These are phyloP conservation scores for Chlamydomonas schloesseri DNA, from an alignment of 139 green algal genomes.

Conservation along the genomic window DNA sequence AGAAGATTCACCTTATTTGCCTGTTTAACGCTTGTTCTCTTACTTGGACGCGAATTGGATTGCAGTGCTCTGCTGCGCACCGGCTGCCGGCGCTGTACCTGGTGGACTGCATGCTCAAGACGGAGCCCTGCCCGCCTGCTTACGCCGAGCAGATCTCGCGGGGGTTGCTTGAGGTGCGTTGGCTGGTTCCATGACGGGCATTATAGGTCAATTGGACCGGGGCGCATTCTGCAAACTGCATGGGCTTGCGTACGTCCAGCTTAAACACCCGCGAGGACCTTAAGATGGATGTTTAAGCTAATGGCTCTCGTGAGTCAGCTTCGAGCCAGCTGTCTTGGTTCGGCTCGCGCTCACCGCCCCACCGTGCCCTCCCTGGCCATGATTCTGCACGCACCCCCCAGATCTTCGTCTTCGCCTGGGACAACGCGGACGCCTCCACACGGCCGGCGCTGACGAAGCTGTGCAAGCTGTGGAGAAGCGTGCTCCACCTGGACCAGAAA, in stretches of 20 bases:
- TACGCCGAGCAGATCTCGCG: slow-evolving; percentile 16
- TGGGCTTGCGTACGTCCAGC: too few relatives aligned
- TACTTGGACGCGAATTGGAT: too few relatives aligned
- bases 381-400: slow-evolving; percentile 7
- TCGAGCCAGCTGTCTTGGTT: too few relatives aligned
- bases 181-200: too few relatives aligned
- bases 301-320: too few relatives aligned
- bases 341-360: too few relatives aligned
- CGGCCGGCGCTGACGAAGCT: slow-evolving; percentile 29
- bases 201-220: too few relatives aligned
- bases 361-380: too few relatives aligned
- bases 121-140: slow-evolving; percentile 9
- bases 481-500: slow-evolving; percentile 14
- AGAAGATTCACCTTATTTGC: too few relatives aligned
- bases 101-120: slow-evolving; percentile 59
- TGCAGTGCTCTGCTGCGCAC: slow-evolving; percentile 19
- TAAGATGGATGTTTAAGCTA: too few relatives aligned
- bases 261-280: too few relatives aligned
- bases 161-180: slow-evolving; percentile 35
- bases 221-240: too few relatives aligned
- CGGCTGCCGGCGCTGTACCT: slow-evolving; percentile 46
- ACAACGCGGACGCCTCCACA: slow-evolving; percentile 1
- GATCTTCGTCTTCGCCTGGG: slow-evolving; percentile 50
- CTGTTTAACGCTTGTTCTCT: background rate
- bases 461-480: slow-evolving; percentile 35